Conservation (phyloP, 805 yeast species). For the Metschnikowia amazonensis region DNA sequence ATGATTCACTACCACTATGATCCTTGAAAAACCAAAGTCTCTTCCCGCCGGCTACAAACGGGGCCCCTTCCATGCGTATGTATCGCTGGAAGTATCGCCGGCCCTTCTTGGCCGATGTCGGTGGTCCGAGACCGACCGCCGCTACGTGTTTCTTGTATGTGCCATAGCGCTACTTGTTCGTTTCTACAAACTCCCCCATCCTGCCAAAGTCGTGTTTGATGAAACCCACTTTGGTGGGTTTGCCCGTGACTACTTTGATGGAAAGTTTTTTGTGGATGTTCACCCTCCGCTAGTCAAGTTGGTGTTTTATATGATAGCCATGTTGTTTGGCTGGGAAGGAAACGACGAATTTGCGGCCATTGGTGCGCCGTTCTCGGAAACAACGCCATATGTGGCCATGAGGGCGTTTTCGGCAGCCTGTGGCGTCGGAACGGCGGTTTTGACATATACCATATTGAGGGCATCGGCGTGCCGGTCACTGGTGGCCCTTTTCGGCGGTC, state of each 20-base stretch:
- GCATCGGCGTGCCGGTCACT: constrained; percentile 49
- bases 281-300: constrained; percentile 71
- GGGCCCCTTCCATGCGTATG: constrained; percentile 31
- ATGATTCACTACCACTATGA: not conserved
- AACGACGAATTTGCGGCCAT: constrained; percentile 35
- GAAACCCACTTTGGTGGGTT: constrained; percentile 43
- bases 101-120: constrained; percentile 12
- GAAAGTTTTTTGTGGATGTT: constrained; percentile 64
- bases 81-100: constrained; percentile 23
- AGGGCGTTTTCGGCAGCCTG: constrained; percentile 54
- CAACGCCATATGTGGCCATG: constrained; percentile 49
- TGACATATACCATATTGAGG: constrained; percentile 54
- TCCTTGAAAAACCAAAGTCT: constrained; percentile 5
- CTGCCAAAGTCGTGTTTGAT: constrained; percentile 45
- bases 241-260: constrained; percentile 46
- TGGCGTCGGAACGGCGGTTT: constrained; percentile 50
- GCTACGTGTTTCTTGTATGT: constrained; percentile 2
- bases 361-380: constrained; percentile 33
- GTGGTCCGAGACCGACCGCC: constrained; percentile 17
- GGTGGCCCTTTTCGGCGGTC: constrained; percentile 49
- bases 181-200: constrained; percentile 31
- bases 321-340: constrained; percentile 51
- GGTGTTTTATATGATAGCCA: constrained; percentile 52
- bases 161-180: constrained; percentile 27
- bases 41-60: constrained; percentile 26